Evolutionary conservation across 2,329 filamentous ascomycete species (phyloP), one percentile per base, ranked within the genome.

Genomic region (Neophaeococcomyces mojaviensis): DNA sequence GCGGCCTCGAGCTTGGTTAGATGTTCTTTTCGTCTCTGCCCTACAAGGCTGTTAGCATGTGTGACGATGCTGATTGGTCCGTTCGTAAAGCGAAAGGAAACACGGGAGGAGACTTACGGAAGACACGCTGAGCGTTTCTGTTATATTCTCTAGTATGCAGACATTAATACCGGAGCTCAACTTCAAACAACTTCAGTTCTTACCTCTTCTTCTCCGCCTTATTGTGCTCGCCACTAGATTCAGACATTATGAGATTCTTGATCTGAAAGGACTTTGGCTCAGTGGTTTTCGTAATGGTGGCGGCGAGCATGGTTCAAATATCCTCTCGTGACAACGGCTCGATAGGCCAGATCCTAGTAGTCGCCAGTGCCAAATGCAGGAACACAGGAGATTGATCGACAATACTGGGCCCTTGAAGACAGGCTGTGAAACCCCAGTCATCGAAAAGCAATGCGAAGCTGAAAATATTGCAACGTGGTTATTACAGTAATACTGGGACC

Each of bases 11-110:
- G 62, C 35, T 64, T 68, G 54, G 63, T 68, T 38, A 70, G 58
- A 49, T 68, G 66, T 49, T 69, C 66, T 55, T 70, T 70, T 43
- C 67, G 62, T 49, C 67, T 58, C 49, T 67, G 65, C 30, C 67
- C 67, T 70, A 35, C n/a, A 41, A 19, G 16, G 15, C 4, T 20
- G 35, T 46, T 35, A 46, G 43, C 18, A 18, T 15, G 16, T 32
- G 26, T 13, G n/a, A 18, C 16, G 10, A 18, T 5, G 10, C 19
- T 34, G 9, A 28, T 33, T 39, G 41, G 47, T 58, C 57, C 50
- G 39, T 28, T 44, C 31, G 22, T 47, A 15, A 22, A 16, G 16
- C 10, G 39, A 26, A 15, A 13, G 43, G 45, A 34, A 36, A 20
- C 36, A 28, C 19, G 36, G 35, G 24, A n/a, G 41, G 32, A 19